These are phyloP conservation scores for Aspergillus neoniger DNA, from an alignment of 2,329 filamentous ascomycete genomes.

Conservation along the genomic window DNA sequence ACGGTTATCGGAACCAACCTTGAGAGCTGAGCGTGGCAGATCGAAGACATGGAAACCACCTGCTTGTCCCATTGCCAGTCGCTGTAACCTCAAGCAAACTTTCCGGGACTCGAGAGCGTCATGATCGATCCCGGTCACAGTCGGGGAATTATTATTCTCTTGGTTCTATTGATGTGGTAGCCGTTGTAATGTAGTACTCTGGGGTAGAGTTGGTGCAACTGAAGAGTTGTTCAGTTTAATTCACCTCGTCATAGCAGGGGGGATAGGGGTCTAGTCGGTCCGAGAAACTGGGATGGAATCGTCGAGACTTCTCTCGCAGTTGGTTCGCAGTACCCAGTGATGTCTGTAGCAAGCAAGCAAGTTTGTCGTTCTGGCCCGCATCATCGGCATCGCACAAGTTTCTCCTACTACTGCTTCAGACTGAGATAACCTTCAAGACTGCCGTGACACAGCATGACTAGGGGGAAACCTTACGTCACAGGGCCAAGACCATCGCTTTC, in stretches of 20 bases:
- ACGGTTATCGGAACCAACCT: constrained; percentile 1
- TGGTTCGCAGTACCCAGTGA: constrained; percentile 1
- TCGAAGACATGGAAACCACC: background rate
- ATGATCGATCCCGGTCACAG: constrained; percentile 8
- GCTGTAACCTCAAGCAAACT: background rate
- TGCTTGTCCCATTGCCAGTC: background rate
- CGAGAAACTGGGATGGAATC: constrained; percentile 8
- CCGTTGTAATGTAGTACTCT: constrained; percentile 6
- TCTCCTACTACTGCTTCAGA: background rate
- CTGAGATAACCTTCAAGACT: constrained; percentile 1
- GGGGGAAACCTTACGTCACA: constrained; percentile 19
- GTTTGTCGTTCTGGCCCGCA: background rate
- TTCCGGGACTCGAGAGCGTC: constrained; percentile 18
- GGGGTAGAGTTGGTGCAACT: background rate
- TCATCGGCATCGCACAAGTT: background rate
- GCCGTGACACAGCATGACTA: constrained; percentile 3
- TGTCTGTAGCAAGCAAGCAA: background rate
- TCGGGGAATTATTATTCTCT: background rate
- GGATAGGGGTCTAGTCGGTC: background rate
- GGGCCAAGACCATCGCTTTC: constrained; percentile 15
- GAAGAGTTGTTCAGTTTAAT: background rate
- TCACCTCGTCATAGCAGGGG: background rate
- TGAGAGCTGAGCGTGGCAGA: background rate
- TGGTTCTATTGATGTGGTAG: constrained; percentile 3
- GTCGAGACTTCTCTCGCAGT: constrained; percentile 16